phyloP scores from a whole-genome alignment of 2,329 filamentous ascomycete species.

The Penicillium sp. region DNA sequence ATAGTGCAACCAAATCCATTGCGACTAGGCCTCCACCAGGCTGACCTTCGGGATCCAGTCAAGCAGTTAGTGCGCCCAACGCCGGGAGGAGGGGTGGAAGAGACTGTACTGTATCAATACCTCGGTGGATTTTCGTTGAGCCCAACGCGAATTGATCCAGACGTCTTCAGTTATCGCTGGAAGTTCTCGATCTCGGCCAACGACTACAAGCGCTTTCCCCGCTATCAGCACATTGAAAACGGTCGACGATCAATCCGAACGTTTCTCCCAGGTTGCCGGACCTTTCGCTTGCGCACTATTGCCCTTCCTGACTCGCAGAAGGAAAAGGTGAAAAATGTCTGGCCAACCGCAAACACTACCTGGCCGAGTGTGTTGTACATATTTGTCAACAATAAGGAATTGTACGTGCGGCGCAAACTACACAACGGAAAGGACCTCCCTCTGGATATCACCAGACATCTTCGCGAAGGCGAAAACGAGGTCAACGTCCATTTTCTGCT shows the following conservation, averaged over 20 bases:
- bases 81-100: conserved; percentile 14
- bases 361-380: conserved; percentile 76
- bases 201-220: conserved; percentile 37
- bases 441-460: conserved; percentile 66
- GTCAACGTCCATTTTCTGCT: conserved; percentile 56
- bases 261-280: conserved; percentile 56
- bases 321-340: conserved; percentile 52
- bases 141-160: conserved; percentile 32
- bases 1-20: conserved; percentile 19
- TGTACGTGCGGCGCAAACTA: conserved; percentile 64
- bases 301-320: conserved; percentile 36
- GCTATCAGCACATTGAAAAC: conserved; percentile 5
- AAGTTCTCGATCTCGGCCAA: conserved; percentile 38
- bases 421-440: conserved; percentile 77
- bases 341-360: conserved; percentile 63
- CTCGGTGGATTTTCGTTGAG: conserved; percentile 33
- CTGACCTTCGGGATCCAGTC: conserved; percentile 57
- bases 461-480: conserved; percentile 63
- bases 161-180: conserved; percentile 32
- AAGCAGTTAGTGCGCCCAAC: conserved; percentile 36
- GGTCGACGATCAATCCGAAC: conserved; percentile 31
- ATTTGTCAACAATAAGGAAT: conserved; percentile 62
- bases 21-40: conserved; percentile 54
- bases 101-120: conserved; percentile 40
- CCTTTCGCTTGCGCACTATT: conserved; percentile 71